Base-by-base conservation (phyloP, 768 basidiomycete genomes). In the Podaxis sp. region DNA sequence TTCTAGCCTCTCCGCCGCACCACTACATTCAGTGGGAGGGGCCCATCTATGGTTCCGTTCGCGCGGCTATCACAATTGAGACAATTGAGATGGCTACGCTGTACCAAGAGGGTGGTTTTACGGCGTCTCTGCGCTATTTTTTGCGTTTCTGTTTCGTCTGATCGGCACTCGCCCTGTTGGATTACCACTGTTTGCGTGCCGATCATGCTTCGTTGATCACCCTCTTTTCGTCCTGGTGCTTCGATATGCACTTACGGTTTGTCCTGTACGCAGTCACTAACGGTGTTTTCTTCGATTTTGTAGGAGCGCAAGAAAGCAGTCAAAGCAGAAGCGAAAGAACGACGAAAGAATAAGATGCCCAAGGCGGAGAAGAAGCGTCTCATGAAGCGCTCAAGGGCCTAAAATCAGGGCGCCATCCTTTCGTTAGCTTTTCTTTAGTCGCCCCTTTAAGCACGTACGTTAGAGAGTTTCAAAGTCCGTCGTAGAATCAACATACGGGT, bases 361-460 rank as follows among this genome's bases (percentile, higher is more conserved):
- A 99, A 99, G 72, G 87, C 90, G 46, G 94, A 96, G 76, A 99
- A 98, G 81, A 93, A 93, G 78, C 84, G 87, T 46, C 85, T 84
- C 66, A 82, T 98, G 68, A 97, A 93, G 68, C 77, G 74, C 53
- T 78, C 72, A 52, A 68, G 71, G 26, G 65, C 68, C 33, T 66
- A 39, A 54, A 46, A 42, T 17, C 4, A n/a, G 9, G 33, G 17
- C 17, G 28, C 42, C 60, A 33, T 8, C 19, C 28, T 42, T 54
- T 26, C 17, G 44, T 46, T 13, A n/a, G 28, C 17, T 52, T 24
- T 52, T 52, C 24, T 52, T 36, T 19, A 12, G 33, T 22, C 12
- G 12, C n/a, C 28, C 30, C 26, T 52, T 52, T 40, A 39, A n/a
- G 49, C 39, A 30, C 51, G 36, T 40, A 38, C 36, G 5, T 33